Evolutionary conservation across 1,284 basidiomycete species (phyloP).

Genomic region (Neonothopanus nambi): DNA sequence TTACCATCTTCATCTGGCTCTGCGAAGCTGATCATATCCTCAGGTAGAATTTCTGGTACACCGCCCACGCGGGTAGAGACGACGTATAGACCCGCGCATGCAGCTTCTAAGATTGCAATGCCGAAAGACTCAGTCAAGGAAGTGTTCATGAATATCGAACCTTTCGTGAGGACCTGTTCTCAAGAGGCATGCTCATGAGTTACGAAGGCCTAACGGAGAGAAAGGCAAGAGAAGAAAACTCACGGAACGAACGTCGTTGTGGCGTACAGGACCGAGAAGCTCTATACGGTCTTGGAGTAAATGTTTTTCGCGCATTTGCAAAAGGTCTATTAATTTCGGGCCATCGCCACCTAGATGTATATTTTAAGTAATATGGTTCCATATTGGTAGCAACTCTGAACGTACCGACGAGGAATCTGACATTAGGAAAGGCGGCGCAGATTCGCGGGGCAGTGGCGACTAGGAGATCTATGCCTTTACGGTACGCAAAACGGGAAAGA

Average conservation of each 20-base stretch:
- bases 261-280: conserved; percentile 81
- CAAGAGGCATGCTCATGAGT: neutral
- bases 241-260: conserved; percentile 82
- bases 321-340: conserved; percentile 91
- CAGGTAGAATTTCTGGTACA: conserved; percentile 92
- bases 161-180: conserved; percentile 77
- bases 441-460: conserved; percentile 91
- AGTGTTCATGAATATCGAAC: conserved; percentile 93
- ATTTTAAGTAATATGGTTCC: neutral
- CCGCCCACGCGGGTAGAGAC: conserved; percentile 95
- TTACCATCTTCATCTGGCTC: conserved; percentile 81
- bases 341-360: conserved; percentile 80
- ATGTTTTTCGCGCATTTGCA: conserved; percentile 94
- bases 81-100: conserved; percentile 91
- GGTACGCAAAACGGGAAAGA: conserved; percentile 92
- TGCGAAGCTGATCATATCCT: conserved; percentile 93
- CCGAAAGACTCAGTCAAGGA: conserved; percentile 97
- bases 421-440: conserved; percentile 81
- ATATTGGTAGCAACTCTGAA: neutral
- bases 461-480: conserved; percentile 96
- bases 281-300: conserved; percentile 89
- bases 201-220: neutral
- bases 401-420: conserved; percentile 87
- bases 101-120: conserved; percentile 95
- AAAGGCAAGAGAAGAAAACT: conserved; percentile 28